Evolutionary conservation across 1,284 basidiomycete genomes (phyloP).

Genomic region (Bjerkandera adusta): DNA sequence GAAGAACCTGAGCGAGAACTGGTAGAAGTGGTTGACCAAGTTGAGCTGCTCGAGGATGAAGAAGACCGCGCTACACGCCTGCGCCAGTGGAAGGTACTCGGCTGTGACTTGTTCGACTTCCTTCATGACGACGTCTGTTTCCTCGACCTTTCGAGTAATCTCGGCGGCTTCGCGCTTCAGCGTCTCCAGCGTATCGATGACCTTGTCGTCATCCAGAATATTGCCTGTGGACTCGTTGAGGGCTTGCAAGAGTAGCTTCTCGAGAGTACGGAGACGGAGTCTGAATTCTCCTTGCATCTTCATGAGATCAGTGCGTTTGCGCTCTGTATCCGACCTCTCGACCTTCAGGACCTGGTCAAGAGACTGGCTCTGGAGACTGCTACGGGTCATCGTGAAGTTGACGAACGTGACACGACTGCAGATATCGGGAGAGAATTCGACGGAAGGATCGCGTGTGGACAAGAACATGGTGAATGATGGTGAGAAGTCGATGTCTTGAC

Average conservation of each 20-base stretch:
- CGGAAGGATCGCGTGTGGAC: slow-evolving; percentile 94
- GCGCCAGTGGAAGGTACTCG: slow-evolving; percentile 93
- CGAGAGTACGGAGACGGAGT: slow-evolving; percentile 88
- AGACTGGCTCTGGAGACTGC: slow-evolving; percentile 97
- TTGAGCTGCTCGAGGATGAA: slow-evolving; percentile 96
- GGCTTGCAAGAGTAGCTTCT: slow-evolving; percentile 91
- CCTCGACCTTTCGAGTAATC: slow-evolving; percentile 95
- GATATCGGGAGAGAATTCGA: slow-evolving; percentile 97
- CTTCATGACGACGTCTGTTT: slow-evolving; percentile 94
- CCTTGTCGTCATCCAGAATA: slow-evolving; percentile 98
- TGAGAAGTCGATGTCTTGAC: slow-evolving; percentile 98
- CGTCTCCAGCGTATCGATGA: slow-evolving; percentile 96
- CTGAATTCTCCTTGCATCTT: slow-evolving; percentile 99
- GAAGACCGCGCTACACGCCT: slow-evolving; percentile 96
- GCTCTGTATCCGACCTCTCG: slow-evolving; percentile 95
- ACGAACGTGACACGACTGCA: slow-evolving; percentile 99
- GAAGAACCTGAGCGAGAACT: slow-evolving; percentile 98
- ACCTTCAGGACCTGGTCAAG: slow-evolving; percentile 96
- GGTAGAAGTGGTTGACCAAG: slow-evolving; percentile 96
- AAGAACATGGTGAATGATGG: slow-evolving; percentile 99
- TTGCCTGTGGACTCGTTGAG: slow-evolving; percentile 97
- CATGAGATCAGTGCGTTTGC: slow-evolving; percentile 97
- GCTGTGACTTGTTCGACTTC: slow-evolving; percentile 96
- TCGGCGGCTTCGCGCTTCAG: slow-evolving; percentile 97
- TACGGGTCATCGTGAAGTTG: slow-evolving; percentile 99